These are phyloP conservation scores for Coniochaeta prunicola DNA, from an alignment of 2,329 filamentous ascomycete species.

Conservation along the genomic window DNA sequence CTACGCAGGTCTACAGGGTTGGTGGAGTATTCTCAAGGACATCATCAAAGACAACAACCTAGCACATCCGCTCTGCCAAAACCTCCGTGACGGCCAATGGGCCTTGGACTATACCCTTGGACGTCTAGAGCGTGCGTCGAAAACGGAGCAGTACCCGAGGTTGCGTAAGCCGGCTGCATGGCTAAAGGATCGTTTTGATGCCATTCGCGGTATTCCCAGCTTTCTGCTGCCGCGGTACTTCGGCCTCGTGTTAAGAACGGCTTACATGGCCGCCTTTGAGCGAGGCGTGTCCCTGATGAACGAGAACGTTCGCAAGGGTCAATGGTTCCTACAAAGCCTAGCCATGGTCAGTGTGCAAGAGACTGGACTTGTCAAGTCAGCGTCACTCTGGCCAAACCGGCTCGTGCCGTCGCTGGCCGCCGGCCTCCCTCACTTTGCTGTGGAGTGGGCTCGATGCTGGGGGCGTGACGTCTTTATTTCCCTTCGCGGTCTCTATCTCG, in stretches of 20 bases:
- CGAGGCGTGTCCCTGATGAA: conserved; percentile 73
- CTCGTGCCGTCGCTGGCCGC: conserved; percentile 82
- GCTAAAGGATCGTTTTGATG: conserved; percentile 79
- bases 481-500: conserved; percentile 82
- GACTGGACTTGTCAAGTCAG: conserved; percentile 82
- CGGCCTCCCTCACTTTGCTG: conserved; percentile 87
- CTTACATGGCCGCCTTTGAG: conserved; percentile 77
- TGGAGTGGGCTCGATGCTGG: conserved; percentile 94
- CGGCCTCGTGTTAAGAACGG: conserved; percentile 77
- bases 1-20: conserved; percentile 95
- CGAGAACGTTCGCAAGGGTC: conserved; percentile 68
- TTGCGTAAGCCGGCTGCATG: conserved; percentile 64
- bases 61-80: conserved; percentile 87
- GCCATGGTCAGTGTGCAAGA: conserved; percentile 89
- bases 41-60: conserved; percentile 86
- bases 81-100: conserved; percentile 88
- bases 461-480: conserved; percentile 97
- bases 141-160: conserved; percentile 52
- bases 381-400: conserved; percentile 82
- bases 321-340: conserved; percentile 82
- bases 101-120: conserved; percentile 80
- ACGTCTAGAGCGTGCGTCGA: conserved; percentile 66
- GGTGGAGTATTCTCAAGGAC: conserved; percentile 86
- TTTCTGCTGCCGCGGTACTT: conserved; percentile 94
- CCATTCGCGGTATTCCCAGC: conserved; percentile 75